These are phyloP conservation scores for Beauveria scarabaeidicola DNA, from an alignment of 2,329 filamentous ascomycete species.

Conservation along the genomic window DNA sequence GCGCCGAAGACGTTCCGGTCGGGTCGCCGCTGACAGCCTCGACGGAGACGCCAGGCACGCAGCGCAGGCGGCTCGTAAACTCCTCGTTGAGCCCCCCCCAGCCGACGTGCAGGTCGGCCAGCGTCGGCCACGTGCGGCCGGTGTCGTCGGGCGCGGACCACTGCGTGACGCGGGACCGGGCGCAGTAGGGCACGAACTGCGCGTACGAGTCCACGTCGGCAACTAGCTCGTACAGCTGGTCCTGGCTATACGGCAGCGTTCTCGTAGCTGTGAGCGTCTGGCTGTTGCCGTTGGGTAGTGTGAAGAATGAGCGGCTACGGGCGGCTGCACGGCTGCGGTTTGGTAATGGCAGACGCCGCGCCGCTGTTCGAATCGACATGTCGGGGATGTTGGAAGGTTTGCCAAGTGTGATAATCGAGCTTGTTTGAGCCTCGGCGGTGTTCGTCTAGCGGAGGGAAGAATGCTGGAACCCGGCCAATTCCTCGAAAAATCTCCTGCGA, in stretches of 20 bases:
- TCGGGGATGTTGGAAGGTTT: background rate
- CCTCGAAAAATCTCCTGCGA: background rate
- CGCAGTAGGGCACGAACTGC: conserved; percentile 87
- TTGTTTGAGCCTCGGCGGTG: background rate
- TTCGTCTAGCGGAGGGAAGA: background rate
- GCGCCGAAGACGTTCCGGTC: conserved; percentile 32
- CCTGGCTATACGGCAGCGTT: conserved; percentile 64
- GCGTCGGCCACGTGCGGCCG: conserved; percentile 54
- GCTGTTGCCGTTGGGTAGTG: conserved; percentile 23
- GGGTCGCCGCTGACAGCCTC: conserved; percentile 65
- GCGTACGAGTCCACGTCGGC: conserved; percentile 81
- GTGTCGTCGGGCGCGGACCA: conserved; percentile 51
- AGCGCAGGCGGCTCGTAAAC: conserved; percentile 73
- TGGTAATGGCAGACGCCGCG: background rate
- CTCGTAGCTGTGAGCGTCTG: conserved; percentile 67
- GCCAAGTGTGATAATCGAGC: background rate
- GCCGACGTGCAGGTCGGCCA: conserved; percentile 73
- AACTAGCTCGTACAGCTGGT: conserved; percentile 72
- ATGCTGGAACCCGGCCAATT: background rate
- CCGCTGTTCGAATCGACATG: conserved; percentile 7
- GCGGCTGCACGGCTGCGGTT: background rate
- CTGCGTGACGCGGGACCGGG: conserved; percentile 64
- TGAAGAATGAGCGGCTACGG: conserved; percentile 33
- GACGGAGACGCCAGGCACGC: conserved; percentile 62
- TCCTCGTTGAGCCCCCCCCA: conserved; percentile 77